These are phyloP conservation scores for Cyclospora cayetanensis DNA, from an alignment of 169 alveolate genomes.

Conservation along the genomic window DNA sequence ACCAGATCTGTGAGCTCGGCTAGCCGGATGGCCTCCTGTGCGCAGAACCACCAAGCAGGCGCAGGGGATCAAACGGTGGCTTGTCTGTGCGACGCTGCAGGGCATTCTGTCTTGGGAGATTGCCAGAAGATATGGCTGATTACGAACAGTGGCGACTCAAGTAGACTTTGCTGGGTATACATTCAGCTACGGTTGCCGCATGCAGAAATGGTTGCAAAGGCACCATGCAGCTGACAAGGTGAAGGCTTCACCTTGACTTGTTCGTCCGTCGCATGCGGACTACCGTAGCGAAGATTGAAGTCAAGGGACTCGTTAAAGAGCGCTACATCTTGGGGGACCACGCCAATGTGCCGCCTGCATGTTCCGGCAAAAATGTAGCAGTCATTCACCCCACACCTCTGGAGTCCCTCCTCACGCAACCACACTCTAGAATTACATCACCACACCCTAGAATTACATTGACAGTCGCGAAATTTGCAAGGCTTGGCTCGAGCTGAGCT, in stretches of 20 bases:
- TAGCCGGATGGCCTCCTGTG: slow-evolving; percentile 82
- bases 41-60: not conserved
- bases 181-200: not conserved
- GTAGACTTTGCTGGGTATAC: no score
- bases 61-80: not conserved
- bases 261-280: slow-evolving; percentile 82
- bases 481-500: no score
- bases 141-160: no score
- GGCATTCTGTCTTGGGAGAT: no score
- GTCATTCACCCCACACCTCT: no score
- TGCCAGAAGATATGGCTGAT: no score
- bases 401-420: no score
- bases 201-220: not conserved
- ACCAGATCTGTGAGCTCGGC: slow-evolving; percentile 91
- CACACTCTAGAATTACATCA: no score
- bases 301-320: slow-evolving; percentile 91
- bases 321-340: slow-evolving; percentile 94
- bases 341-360: slow-evolving; percentile 80
- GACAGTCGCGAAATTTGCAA: no score
- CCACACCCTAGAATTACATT: no score
- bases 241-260: slow-evolving; percentile 52
- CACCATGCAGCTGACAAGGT: no score
- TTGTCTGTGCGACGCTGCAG: no score
- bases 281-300: slow-evolving; percentile 88
- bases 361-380: not conserved